These are phyloP conservation scores for Pleurostoma richardsiae DNA, from an alignment of 2,329 filamentous ascomycete species.

Conservation along the genomic window DNA sequence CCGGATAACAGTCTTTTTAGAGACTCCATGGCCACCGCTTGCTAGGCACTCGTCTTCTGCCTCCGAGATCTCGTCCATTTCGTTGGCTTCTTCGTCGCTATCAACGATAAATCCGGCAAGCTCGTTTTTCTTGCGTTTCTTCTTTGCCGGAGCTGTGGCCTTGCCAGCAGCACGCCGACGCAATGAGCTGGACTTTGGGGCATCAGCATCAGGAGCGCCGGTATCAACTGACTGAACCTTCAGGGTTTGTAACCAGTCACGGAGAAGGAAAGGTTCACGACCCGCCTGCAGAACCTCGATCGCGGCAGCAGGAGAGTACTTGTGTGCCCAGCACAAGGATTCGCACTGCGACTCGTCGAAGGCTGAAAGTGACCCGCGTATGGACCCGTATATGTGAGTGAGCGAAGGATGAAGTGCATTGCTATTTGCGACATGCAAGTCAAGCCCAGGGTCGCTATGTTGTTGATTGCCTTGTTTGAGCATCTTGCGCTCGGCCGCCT, in stretches of 20 bases:
- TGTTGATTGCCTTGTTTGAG: not conserved
- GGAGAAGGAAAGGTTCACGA: slow-evolving; percentile 64
- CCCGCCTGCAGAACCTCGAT: slow-evolving; percentile 71
- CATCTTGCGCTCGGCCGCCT: not conserved
- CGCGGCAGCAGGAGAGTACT: slow-evolving; percentile 71
- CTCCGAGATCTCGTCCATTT: slow-evolving; percentile 65
- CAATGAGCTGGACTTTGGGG: slow-evolving; percentile 18
- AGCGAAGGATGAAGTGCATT: slow-evolving; percentile 50
- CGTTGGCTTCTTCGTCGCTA: slow-evolving; percentile 68
- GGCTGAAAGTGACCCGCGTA: slow-evolving; percentile 63
- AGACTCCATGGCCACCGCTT: slow-evolving; percentile 26
- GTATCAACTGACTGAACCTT: slow-evolving; percentile 73
- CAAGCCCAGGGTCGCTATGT: not conserved
- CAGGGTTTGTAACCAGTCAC: slow-evolving; percentile 75
- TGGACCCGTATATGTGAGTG: slow-evolving; percentile 49
- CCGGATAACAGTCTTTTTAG: slow-evolving; percentile 51
- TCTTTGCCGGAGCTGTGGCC: slow-evolving; percentile 32
- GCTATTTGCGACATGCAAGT: not conserved
- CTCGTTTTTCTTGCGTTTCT: slow-evolving; percentile 68
- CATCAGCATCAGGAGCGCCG: slow-evolving; percentile 32
- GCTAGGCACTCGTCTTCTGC: slow-evolving; percentile 45
- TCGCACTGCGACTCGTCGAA: slow-evolving; percentile 81
- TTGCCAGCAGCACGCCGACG: slow-evolving; percentile 14
- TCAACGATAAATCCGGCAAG: slow-evolving; percentile 76
- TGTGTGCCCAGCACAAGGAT: slow-evolving; percentile 68